Evolutionary conservation across 176 grass and related monocot genomes (phyloP), one percentile per base, ranked within the genome.

Genomic region (Avena eriantha): DNA sequence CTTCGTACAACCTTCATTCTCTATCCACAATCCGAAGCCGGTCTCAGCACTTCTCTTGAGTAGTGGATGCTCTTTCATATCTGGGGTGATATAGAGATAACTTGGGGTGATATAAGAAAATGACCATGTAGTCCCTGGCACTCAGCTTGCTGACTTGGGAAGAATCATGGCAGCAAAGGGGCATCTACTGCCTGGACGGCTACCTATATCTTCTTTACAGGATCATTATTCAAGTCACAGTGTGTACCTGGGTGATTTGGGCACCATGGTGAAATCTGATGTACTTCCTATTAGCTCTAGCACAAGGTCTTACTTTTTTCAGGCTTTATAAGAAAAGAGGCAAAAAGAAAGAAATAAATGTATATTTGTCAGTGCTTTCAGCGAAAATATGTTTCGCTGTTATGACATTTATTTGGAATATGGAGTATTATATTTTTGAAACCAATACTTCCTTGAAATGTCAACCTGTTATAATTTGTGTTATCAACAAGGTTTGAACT

Each of bases 1-100:
- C 21, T 61, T 81, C 41, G 3, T 81, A 67, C 23, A 51, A 74
- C 68, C 18, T 87, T 45, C 21, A 18, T 49, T 72, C 29, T 47
- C 29, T 70, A 2, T 12, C 13, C 46, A 12, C 63, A 53, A 51
- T 36, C 46, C 46, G 0, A 34, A 51, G 31, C 26, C 35, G 46
- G 67, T 10, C 14, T 31, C 16, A 34, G 45, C 2, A 23, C 59
- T 49, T 65, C 24, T 81, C 24, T 81, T 81, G 60, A 50, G 67
- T 34, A 51, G 60, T 50, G 34, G 17, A 60, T 81, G 41, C 53
- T 78, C 53, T 78, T 81, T 8, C 16, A 61, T 26, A 46, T 66
- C 43, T 81, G 23, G 2, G 21, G 39, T 47, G 69, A 13, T 23
- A 23, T 47, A 71, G 36, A 71, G 45, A 71, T 18, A 18, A 41